phyloP scores from a whole-genome alignment of 2,329 filamentous ascomycete species.

The Fusarium albidum region DNA sequence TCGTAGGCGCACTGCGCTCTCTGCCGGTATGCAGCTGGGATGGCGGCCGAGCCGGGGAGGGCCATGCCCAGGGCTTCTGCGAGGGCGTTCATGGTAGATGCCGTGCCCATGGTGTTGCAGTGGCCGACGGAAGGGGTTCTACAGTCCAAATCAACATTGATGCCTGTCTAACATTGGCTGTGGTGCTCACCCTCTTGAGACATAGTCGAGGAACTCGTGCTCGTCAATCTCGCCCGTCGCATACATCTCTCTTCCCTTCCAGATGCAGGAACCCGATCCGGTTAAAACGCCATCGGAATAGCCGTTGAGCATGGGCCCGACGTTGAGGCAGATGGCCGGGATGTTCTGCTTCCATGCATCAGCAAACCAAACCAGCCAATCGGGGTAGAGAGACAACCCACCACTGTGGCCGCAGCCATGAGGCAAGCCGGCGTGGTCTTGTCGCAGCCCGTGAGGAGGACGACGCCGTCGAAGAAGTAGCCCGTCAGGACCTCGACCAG shows the following conservation, averaged over 20 bases:
- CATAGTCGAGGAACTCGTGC: slow-evolving; percentile 55
- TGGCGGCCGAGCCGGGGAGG: slow-evolving; percentile 58
- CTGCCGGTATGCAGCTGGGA: slow-evolving; percentile 60
- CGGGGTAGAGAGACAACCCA: not conserved
- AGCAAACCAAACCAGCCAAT: not conserved
- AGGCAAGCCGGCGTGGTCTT: slow-evolving; percentile 60
- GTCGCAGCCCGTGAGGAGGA: slow-evolving; percentile 60
- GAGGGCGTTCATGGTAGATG: slow-evolving; percentile 61
- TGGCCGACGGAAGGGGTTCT: slow-evolving; percentile 56
- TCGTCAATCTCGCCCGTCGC: slow-evolving; percentile 55
- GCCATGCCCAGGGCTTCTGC: slow-evolving; percentile 62
- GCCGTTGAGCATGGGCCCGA: slow-evolving; percentile 62
- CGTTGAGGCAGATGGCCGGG: slow-evolving; percentile 59
- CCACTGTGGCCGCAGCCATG: slow-evolving; percentile 60
- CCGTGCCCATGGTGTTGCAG: slow-evolving; percentile 64
- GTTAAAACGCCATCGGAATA: slow-evolving; percentile 51
- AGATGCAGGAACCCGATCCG: slow-evolving; percentile 56
- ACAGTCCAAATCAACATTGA: not conserved
- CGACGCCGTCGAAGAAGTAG: slow-evolving; percentile 59
- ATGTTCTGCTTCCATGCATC: slow-evolving; percentile 46
- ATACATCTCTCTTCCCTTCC: slow-evolving; percentile 57
- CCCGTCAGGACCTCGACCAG: slow-evolving; percentile 57
- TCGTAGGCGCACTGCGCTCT: slow-evolving; percentile 56
- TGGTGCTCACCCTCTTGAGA: slow-evolving; percentile 32
- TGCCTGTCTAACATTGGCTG: too few species aligned